Base-by-base conservation (phyloP, 2,329 filamentous ascomycete species). In the Nigrograna mackinnonii region DNA sequence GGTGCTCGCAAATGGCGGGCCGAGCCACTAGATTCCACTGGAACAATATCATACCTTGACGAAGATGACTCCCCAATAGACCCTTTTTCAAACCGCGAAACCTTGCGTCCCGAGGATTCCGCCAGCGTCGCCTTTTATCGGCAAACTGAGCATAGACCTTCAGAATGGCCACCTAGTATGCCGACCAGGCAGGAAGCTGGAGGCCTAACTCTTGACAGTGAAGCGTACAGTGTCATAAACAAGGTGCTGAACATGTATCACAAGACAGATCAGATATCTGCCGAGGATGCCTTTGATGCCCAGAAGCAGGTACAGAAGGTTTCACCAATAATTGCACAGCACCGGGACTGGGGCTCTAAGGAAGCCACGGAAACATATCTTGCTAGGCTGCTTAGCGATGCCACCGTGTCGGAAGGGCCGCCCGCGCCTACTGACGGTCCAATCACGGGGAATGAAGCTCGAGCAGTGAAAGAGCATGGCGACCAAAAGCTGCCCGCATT, bases 351-450 rank as follows among this genome's bases (percentile, higher is more conserved):
- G 74, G 76, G 78, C 38, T 76, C 77, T 1, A 77, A 75, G 42
- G 76, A 77, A 43, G 75, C 78, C 3, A 78, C 76, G 3, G 76
- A 79, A 46, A 69, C 79, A n/a, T 82, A 79, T 56, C 60, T 82
- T 4, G 73, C 79, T 43, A 70, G 78, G 45, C 39, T 71, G n/a
- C 42, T 70, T 21, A 67, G 64, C 43, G 66, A 68, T 44, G 64
- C 61, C 20, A 64, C 39, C 26, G 31, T 55, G 56, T 78, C 46
- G 64, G 48, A 33, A 22, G n/a, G 44, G 16, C 6, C 17, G 19
- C 18, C 34, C 5, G 18, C 21, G 7, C 13, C 43, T 18, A 22
- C 39, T 4, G 28, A 40, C n/a, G 44, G 7, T 12, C 2, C 34
- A 6, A 22, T 7, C 3, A 17, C 4, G 11, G n/a, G n/a, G n/a